These are phyloP conservation scores for Russula sp. DNA, from an alignment of 768 basidiomycete genomes.

Conservation along the genomic window DNA sequence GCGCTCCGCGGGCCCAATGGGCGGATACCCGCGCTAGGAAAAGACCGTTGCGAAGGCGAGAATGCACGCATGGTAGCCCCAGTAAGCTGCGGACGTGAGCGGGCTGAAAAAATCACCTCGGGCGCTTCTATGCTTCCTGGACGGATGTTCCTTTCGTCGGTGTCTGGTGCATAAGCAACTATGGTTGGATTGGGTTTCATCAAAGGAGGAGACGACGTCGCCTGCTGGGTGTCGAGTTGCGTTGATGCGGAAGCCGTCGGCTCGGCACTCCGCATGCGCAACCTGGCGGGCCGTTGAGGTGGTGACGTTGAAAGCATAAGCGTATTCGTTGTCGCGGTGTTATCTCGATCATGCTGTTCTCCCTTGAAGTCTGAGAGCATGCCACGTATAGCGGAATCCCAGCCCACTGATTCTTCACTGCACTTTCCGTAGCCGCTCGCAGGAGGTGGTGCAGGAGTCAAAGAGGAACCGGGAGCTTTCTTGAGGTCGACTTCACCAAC, in stretches of 20 bases:
- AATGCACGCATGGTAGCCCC: slow-evolving; percentile 21
- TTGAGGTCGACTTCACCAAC: slow-evolving; percentile 29
- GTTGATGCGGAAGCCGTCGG: not conserved
- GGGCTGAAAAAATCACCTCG: not conserved
- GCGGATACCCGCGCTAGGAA: slow-evolving; percentile 22
- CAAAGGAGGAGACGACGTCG: slow-evolving; percentile 6
- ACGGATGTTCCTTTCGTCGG: not conserved
- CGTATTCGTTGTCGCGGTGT: slow-evolving; percentile 38
- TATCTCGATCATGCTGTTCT: slow-evolving; percentile 49
- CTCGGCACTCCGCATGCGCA: slow-evolving; percentile 25
- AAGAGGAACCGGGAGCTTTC: slow-evolving; percentile 34
- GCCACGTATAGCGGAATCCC: slow-evolving; percentile 47
- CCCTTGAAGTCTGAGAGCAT: slow-evolving; percentile 70
- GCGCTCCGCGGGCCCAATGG: slow-evolving; percentile 22
- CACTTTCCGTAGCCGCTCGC: slow-evolving; percentile 33
- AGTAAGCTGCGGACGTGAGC: not conserved
- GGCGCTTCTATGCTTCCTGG: not conserved
- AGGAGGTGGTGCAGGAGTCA: slow-evolving; percentile 32
- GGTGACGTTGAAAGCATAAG: slow-evolving; percentile 58
- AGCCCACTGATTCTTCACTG: slow-evolving; percentile 28
- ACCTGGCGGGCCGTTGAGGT: slow-evolving; percentile 22
- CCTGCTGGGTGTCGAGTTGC: not conserved
- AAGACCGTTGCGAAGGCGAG: slow-evolving; percentile 10
- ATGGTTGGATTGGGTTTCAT: slow-evolving; percentile 13
- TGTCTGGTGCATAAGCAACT: slow-evolving; percentile 16